Percentiles rank a stretch among this genome's conserved stretches.
Conservation (phyloP, 805 yeast genomes). For the Cyberlindnera americana region DNA sequence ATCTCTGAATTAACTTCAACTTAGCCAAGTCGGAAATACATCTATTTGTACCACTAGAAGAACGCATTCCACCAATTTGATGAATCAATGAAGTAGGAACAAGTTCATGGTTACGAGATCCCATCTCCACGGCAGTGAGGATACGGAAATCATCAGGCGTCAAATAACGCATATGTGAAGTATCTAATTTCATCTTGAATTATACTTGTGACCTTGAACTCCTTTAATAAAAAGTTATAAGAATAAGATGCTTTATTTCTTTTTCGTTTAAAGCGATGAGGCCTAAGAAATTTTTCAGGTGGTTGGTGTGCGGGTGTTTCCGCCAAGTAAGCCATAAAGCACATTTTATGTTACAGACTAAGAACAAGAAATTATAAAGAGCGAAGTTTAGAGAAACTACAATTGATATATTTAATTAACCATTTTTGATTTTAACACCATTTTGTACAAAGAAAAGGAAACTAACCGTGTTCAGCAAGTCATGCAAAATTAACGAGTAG, state of each 20-base stretch:
- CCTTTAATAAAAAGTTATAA: too few relatives aligned
- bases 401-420: slow-evolving; percentile 1
- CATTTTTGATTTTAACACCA: slow-evolving; percentile 5
- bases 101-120: slow-evolving; percentile 89
- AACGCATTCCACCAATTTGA: slow-evolving; percentile 71
- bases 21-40: slow-evolving; percentile 86
- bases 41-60: slow-evolving; percentile 71
- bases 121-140: slow-evolving; percentile 83
- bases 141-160: slow-evolving; percentile 89
- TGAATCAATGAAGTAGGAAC: slow-evolving; percentile 88
- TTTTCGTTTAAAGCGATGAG: slow-evolving; percentile 3
- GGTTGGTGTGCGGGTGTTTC: background rate
- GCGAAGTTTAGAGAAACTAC: too few relatives aligned
- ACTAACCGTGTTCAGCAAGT: slow-evolving; percentile 15
- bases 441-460: slow-evolving; percentile 13
- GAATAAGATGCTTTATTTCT: too few relatives aligned
- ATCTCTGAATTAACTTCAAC: slow-evolving; percentile 66
- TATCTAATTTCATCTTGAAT: slow-evolving; percentile 79
- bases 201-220: slow-evolving; percentile 8
- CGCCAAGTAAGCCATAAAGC: too few relatives aligned
- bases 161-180: slow-evolving; percentile 89
- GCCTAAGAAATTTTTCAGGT: slow-evolving; percentile 3
- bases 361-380: too few relatives aligned
- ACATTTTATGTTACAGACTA: too few relatives aligned
- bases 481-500: slow-evolving; percentile 68